Percentiles rank a stretch among this genome's conserved stretches.
Evolutionary conservation across 108 stramenopile species (phyloP).

Genomic region (Conticribra weissflogii): DNA sequence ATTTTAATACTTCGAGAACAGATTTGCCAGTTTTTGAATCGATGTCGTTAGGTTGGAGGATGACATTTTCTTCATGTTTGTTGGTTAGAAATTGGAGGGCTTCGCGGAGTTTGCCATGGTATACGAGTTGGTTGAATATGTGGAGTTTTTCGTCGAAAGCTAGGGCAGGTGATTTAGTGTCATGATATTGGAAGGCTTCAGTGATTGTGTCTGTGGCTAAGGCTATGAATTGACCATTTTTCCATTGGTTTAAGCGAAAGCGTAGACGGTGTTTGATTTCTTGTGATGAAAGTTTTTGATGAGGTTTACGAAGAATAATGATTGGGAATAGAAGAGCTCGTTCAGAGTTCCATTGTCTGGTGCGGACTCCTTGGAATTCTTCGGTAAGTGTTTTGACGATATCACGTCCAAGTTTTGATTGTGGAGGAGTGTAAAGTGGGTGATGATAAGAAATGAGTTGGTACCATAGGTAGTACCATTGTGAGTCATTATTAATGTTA

Average conservation of each 20-base stretch:
- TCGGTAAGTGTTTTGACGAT: not conserved
- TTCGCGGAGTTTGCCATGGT: conserved; percentile 20
- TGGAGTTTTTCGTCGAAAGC: too few relatives aligned
- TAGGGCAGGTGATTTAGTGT: too few relatives aligned
- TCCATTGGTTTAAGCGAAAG: conserved; percentile 12
- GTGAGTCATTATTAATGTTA: not conserved
- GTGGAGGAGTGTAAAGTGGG: not conserved
- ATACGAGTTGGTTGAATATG: conserved; percentile 32
- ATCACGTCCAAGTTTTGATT: not conserved
- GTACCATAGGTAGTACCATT: not conserved
- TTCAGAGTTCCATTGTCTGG: conserved; percentile 15
- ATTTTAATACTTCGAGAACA: too few relatives aligned
- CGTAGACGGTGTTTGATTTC: conserved; percentile 8
- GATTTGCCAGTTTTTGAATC: too few relatives aligned
- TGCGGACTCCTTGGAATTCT: conserved; percentile 8
- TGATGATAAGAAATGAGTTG: too few relatives aligned
- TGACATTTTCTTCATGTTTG: too few relatives aligned
- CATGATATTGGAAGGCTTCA: too few relatives aligned
- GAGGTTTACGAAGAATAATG: not conserved
- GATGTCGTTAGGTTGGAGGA: too few relatives aligned
- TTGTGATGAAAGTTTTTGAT: not conserved
- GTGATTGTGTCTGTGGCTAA: not conserved
- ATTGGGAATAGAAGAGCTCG: conserved; percentile 5
- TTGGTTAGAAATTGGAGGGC: too few relatives aligned
- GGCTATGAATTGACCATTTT: conserved; percentile 5